Conservation (phyloP, 2,329 filamentous ascomycete species). For the Myriangium duriaei region DNA sequence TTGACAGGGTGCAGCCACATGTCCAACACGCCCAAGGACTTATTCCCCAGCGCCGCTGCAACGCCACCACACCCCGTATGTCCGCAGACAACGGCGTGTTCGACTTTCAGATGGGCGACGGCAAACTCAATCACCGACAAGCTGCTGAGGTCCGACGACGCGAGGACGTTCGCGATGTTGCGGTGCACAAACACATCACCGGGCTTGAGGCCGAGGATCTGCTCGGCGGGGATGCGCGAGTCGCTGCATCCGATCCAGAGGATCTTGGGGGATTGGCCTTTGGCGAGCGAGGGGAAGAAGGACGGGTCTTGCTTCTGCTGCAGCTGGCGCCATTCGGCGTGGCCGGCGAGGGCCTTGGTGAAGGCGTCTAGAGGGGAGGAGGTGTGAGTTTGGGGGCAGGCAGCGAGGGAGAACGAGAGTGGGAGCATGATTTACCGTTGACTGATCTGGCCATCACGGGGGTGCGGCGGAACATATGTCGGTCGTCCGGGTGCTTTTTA, state of each 20-base stretch:
- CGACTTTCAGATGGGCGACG: conserved; percentile 56
- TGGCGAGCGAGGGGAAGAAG: conserved; percentile 56
- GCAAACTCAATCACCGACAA: conserved; percentile 69
- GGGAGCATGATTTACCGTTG: not conserved
- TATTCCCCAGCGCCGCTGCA: conserved; percentile 41
- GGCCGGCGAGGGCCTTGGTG: conserved; percentile 48
- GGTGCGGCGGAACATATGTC: conserved; percentile 7
- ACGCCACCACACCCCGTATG: conserved; percentile 51
- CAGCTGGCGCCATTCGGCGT: conserved; percentile 60
- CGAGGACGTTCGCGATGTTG: conserved; percentile 79
- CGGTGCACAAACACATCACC: conserved; percentile 83
- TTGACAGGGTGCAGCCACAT: conserved; percentile 49
- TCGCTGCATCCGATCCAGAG: conserved; percentile 84
- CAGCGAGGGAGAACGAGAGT: no score
- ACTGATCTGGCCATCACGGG: not conserved
- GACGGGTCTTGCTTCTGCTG: conserved; percentile 53
- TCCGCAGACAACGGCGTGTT: conserved; percentile 49
- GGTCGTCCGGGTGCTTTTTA: no score
- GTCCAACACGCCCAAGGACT: conserved; percentile 46
- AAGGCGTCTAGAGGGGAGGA: conserved; percentile 37
- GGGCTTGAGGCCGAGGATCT: conserved; percentile 62
- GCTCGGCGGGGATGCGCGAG: conserved; percentile 73
- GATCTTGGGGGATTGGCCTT: conserved; percentile 53
- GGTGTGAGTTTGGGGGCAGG: not conserved
- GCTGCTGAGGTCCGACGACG: conserved; percentile 61